Conservation (phyloP, 2,329 filamentous ascomycete species). For the Sporothrix brasiliensis region DNA sequence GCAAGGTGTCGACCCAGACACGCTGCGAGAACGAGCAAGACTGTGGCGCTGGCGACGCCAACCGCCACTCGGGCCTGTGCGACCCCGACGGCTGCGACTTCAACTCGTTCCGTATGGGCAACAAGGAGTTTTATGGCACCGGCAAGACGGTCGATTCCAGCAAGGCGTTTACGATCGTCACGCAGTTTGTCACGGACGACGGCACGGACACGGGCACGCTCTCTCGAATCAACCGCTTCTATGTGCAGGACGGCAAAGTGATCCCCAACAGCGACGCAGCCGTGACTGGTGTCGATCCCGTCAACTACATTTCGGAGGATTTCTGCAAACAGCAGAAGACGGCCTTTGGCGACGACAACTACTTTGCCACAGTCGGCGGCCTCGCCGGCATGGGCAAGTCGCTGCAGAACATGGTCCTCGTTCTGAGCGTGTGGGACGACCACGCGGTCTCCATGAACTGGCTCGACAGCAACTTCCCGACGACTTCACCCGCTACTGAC, state of each 20-base stretch:
- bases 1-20: constrained; percentile 49
- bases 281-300: constrained; percentile 35
- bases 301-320: constrained; percentile 51
- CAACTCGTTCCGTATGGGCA: constrained; percentile 65
- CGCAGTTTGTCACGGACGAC: constrained; percentile 58
- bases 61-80: constrained; percentile 53
- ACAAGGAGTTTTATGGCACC: constrained; percentile 56
- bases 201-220: constrained; percentile 46
- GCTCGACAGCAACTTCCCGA: constrained; percentile 61
- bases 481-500: constrained; percentile 42
- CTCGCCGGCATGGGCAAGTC: constrained; percentile 53
- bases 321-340: constrained; percentile 61
- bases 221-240: constrained; percentile 61
- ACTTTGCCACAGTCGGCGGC: constrained; percentile 57
- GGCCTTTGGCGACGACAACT: constrained; percentile 55
- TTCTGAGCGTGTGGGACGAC: constrained; percentile 64
- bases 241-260: constrained; percentile 60
- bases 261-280: constrained; percentile 52
- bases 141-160: constrained; percentile 60
- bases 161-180: constrained; percentile 62
- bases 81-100: constrained; percentile 68
- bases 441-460: constrained; percentile 64
- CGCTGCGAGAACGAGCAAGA: constrained; percentile 49
- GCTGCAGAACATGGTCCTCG: constrained; percentile 57
- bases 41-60: constrained; percentile 51